phyloP scores from a whole-genome alignment of 73 alveolate species.

The Blepharisma stoltei region DNA sequence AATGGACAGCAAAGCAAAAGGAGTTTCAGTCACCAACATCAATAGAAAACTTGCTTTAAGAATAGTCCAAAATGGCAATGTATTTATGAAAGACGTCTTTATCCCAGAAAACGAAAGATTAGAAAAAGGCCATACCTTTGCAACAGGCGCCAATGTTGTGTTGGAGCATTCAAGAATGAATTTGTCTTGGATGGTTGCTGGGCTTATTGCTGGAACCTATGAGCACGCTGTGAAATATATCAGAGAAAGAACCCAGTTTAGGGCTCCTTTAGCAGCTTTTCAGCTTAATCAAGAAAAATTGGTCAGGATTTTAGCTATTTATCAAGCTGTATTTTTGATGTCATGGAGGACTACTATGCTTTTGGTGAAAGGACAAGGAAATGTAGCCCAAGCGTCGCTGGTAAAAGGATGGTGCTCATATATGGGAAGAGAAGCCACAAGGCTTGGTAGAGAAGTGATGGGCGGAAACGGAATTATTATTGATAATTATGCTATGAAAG shows the following conservation, averaged over 20 bases:
- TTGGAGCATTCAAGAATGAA: conserved; percentile 66
- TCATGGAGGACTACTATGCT: conserved; percentile 53
- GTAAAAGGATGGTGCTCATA: conserved; percentile 63
- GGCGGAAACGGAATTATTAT: conserved; percentile 86
- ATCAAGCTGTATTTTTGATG: conserved; percentile 45
- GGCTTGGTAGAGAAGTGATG: conserved; percentile 69
- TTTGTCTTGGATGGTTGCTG: conserved; percentile 76
- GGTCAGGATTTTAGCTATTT: conserved; percentile 33
- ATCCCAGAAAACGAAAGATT: conserved; percentile 53
- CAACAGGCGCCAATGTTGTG: conserved; percentile 65
- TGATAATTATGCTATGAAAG: conserved; percentile 70
- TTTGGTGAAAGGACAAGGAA: conserved; percentile 57
- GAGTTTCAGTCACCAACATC: conserved; percentile 39
- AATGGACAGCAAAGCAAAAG: conserved; percentile 42
- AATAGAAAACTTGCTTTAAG: conserved; percentile 45
- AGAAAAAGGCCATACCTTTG: conserved; percentile 60
- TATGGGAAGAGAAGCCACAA: conserved; percentile 59
- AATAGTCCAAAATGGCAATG: conserved; percentile 51
- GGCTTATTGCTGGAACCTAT: conserved; percentile 65
- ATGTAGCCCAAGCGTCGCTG: conserved; percentile 69
- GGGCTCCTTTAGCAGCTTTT: conserved; percentile 39
- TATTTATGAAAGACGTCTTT: conserved; percentile 44
- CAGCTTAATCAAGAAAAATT: conserved; percentile 38
- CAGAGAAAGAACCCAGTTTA: conserved; percentile 39
- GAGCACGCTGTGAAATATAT: conserved; percentile 42